Evolutionary conservation across 2,329 filamentous ascomycete species (phyloP), one percentile per base, ranked within the genome.

Genomic region (Didymella pinodella): DNA sequence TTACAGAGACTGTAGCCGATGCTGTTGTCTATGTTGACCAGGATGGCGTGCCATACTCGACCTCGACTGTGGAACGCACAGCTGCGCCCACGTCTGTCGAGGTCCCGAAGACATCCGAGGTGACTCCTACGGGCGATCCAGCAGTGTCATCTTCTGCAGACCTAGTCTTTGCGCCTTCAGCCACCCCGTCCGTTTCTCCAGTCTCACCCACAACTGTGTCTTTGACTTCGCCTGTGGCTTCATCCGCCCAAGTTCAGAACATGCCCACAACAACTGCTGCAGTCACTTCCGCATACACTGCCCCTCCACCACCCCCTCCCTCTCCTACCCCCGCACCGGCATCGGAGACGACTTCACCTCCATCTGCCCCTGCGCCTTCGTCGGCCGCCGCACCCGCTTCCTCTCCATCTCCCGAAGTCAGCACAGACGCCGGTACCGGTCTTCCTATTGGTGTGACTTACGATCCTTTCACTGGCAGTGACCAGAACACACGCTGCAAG

Each of bases 401-500:
- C 11, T 51, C 56, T 43, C 60, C 41, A 18, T 45, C 47, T 46
- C 48, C 51, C 36, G 45, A 48, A 31, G 31, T 41, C 7, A 18
- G 36, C 32, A 38, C 51, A 22, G 22, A 36, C 11, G 36, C 29
- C 4, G 50, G 34, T 14, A 62, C 48, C 20, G 34, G 46, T 5
- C 64, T 75, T 10, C 69, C 71, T 11, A 56, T 74, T 20, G 75
- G 75, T 20, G 59, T 77, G 29, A 73, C 74, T 1, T 77, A 74
- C 48, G 73, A 76, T 62, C 66, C 68, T 3, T 77, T 68, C 52
- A 70, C 65, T 16, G 65, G 64, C 11, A 51, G 61, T 1, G 38
- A 48, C 16, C 62, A 54, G 4, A 59, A 61, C 12, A 32, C 62
- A 25, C 54, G 58, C 55, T 96, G 92, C 84, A 95, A 94, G 76